Evolutionary conservation across 164 flowering plant species (phyloP).

Genomic region (Aristolochia californica): DNA sequence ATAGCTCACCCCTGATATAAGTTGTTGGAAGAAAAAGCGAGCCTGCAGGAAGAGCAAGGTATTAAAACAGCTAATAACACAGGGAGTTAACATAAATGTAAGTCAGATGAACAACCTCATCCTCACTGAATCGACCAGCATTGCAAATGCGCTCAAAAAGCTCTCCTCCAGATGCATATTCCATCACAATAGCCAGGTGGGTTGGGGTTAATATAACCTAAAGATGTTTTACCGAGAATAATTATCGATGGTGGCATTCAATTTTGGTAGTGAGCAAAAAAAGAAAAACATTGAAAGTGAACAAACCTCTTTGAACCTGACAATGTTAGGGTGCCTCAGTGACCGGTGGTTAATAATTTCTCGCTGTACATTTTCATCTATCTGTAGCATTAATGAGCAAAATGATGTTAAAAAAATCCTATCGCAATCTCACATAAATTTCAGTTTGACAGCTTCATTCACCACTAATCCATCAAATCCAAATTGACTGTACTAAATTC

Average conservation of each 20-base stretch:
- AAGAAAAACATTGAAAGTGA: neutral
- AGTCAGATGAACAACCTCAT: slow-evolving; percentile 45
- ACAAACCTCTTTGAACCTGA: slow-evolving; percentile 71
- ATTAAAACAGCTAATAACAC: neutral
- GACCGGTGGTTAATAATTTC: slow-evolving; percentile 90
- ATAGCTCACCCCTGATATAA: slow-evolving; percentile 85
- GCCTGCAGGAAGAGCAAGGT: slow-evolving; percentile 37
- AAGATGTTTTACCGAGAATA: slow-evolving; percentile 3
- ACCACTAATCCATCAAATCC: too few species aligned
- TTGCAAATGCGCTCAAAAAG: slow-evolving; percentile 87
- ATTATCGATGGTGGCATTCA: neutral
- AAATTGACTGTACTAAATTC: too few species aligned
- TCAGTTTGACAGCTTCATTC: too few species aligned
- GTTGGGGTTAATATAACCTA: slow-evolving; percentile 87
- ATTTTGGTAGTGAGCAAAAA: neutral
- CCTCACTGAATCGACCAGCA: slow-evolving; percentile 88
- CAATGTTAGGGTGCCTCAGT: slow-evolving; percentile 80
- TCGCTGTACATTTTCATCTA: slow-evolving; percentile 81
- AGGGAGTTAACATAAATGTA: neutral
- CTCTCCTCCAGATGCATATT: slow-evolving; percentile 95
- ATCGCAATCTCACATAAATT: neutral
- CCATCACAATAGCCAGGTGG: slow-evolving; percentile 92
- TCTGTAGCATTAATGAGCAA: slow-evolving; percentile 30
- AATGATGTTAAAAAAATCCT: neutral
- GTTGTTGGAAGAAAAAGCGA: slow-evolving; percentile 89